Conservation (phyloP, 805 yeast species). For the Metschnikowia henanensis region DNA sequence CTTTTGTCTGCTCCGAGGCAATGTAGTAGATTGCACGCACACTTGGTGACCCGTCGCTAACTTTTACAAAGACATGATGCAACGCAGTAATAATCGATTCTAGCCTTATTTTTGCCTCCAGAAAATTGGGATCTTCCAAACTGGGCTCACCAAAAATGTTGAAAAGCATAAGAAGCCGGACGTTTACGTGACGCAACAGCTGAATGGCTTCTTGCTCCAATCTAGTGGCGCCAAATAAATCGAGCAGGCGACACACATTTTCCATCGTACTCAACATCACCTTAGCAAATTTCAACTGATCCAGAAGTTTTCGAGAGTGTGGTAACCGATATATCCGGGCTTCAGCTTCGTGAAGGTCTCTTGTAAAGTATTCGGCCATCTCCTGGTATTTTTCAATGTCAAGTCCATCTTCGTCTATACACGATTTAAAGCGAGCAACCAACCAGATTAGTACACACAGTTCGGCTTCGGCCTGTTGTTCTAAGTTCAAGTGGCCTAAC, state of each 20-base stretch:
- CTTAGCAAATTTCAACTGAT: neutral
- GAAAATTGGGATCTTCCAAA: neutral
- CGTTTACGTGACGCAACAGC: neutral
- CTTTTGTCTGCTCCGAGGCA: too few relatives aligned
- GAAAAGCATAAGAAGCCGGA: neutral
- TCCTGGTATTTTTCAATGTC: neutral
- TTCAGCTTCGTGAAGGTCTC: neutral
- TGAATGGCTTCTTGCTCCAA: neutral
- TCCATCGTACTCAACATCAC: neutral
- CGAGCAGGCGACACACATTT: neutral
- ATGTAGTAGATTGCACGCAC: too few relatives aligned
- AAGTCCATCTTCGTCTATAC: neutral
- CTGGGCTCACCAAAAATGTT: neutral
- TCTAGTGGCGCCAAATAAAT: neutral
- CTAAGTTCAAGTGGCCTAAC: too few relatives aligned
- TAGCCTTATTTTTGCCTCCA: too few relatives aligned
- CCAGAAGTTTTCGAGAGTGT: neutral
- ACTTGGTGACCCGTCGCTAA: too few relatives aligned
- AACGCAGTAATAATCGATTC: too few relatives aligned
- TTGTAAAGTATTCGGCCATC: neutral
- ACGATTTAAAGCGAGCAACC: neutral
- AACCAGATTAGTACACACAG: neutral
- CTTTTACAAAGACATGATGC: too few relatives aligned
- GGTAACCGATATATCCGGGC: neutral
- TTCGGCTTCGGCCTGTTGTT: too few relatives aligned